Evolutionary conservation across 768 basidiomycete species (phyloP), one percentile per base, ranked within the genome.

Genomic region (Macrolepiota albuminosa): DNA sequence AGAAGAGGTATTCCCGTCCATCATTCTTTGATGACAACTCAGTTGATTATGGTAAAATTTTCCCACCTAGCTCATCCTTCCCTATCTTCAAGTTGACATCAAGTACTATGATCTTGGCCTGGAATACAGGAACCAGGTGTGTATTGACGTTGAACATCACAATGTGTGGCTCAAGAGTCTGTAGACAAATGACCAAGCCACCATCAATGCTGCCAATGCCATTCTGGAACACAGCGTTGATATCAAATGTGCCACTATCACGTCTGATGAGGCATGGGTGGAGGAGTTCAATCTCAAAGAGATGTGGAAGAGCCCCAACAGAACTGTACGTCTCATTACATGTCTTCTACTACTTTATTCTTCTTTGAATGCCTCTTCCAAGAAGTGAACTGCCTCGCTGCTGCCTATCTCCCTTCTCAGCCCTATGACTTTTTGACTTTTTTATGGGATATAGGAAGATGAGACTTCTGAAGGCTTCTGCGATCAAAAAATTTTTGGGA

Each of bases 281-380:
- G n/a, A n/a, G n/a, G n/a, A n/a, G n/a, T n/a, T 97, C 84, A 92
- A 94, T 54, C 82, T 99, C 71, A 98, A 97, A 81, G 86, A 95
- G 75, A 99, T 99, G 96, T 97, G 94, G 95, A 89, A 81, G 79
- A 93, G 91, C 69, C 96, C 95, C 6, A 97, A 97, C 73, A 95
- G 95, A 66, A 96, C 95, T 2, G 89, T 92, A 61, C 56, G 88
- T 64, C 75, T 31, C n/a, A n/a, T n/a, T n/a, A n/a, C n/a, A n/a
- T n/a, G n/a, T n/a, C n/a, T n/a, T n/a, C 16, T 42, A 5, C 14
- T 42, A 14, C 39, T 33, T 36, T 51, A 31, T 11, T 42, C 40
- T 36, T 39, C 33, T 57, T 75, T 73, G 53, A 91, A 74, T 11
- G 78, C 84, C 57, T 82, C 76, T 54, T 93, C 87, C 29, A 98